Base-by-base conservation (phyloP, 1,284 basidiomycete species). In the Cutaneotrichosporon cavernicola region DNA sequence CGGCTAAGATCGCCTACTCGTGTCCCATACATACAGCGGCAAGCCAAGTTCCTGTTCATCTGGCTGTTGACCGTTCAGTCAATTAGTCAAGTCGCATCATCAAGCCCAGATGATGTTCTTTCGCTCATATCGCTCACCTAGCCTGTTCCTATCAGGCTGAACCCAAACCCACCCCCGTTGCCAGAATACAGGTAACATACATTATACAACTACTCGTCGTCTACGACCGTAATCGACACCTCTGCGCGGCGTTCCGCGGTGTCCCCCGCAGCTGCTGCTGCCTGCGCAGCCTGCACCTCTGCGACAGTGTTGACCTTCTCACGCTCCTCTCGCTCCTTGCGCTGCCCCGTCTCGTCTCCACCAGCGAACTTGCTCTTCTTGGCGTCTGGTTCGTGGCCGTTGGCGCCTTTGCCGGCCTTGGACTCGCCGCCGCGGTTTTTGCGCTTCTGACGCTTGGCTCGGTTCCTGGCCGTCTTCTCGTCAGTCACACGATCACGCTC, bases 391-490 rank as follows among this genome's bases (percentile, higher is more conserved):
- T 32, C 53, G 57, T 10, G 49, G 60, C 32, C 55, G 58, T 30
- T 46, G 65, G 4, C 46, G 53, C 53, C 47, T 60, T 16, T 26
- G 57, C 11, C 59, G 59, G 10, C 52, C 4, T 16, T 34, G 30
- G 51, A 13, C 31, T 50, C 26, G 26, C 22, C 22, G 49, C 31
- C 30, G 9, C 30, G 56, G 50, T 87, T 77, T 66, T 94, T 97
- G 84, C 92, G 91, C 84, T 94, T 95, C 79, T 89, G 89, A 57
- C 94, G 83, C 77, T 90, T 95, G 11, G 90, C 89, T 18, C 94
- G 85, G 76, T 97, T 97, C 82, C 93, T 97, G 14, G 91, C 88
- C 0, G 94, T 96, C 82, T 93, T 96, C 4, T 89, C 87, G 55
- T 95, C 88, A 1, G 90, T 86, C 11, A 82, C 79, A 31, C 86